Evolutionary conservation across 331 rosid genomes (phyloP), one percentile per base, ranked within the genome.

Genomic region (Malus hybrid): DNA sequence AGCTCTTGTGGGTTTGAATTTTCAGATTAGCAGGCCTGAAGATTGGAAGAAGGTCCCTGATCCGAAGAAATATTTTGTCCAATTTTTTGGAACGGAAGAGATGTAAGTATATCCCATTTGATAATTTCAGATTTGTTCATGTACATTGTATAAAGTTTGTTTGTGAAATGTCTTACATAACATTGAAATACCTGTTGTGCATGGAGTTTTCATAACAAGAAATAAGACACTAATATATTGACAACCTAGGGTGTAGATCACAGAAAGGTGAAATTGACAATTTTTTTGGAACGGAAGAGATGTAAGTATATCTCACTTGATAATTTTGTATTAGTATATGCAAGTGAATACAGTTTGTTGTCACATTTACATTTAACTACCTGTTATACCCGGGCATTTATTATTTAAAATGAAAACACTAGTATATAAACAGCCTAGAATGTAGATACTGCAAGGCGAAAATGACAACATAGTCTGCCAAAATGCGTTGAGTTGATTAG

Each of bases 21-120:
- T 81, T 39, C 91, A 95, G 99, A 92, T 95, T 65, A 90, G 97
- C 87, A 89, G 87, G 78, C 97, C 99, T 62, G 97, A 95, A 78
- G 97, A 95, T 70, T 92, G 96, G 96, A 82, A 86, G 75, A 91
- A 87, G 78, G 19, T 74, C 73, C 93, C 91, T 80, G 99, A 92
- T 85, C 96, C 99, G 1, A 95, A 89, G 91, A 92, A 95, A 77
- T 82, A 82, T 83, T 95, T 95, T 83, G 97, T 95, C 79, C 92
- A 95, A 62, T 95, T 95, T 71, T 92, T 90, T 86, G 99, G 93
- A 63, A 92, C 99, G 1, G 84, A 90, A 81, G 97, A 95, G 85
- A 92, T 89, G 99, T 95, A 85, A 87, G 97, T 83, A 27, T 81
- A 67, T 80, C 63, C 44, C 13, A 32, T 78, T 78, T 55, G 68